phyloP scores from a whole-genome alignment of 140 eudicot species.

The Anethum foeniculum region DNA sequence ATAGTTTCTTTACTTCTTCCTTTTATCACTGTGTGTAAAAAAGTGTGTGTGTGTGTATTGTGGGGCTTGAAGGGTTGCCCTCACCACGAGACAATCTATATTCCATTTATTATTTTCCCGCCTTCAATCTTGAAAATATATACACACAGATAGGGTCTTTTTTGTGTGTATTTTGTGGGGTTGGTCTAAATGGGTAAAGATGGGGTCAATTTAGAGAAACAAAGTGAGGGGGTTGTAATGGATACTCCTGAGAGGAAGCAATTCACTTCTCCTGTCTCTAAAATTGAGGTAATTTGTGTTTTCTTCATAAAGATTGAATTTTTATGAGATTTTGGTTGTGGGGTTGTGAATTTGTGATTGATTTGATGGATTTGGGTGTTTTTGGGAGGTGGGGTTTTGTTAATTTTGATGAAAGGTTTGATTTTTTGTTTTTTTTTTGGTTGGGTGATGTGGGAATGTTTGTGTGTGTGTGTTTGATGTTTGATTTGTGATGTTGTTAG shows the following conservation, averaged over 20 bases:
- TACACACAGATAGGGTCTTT: background rate
- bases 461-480: slow-evolving; percentile 3
- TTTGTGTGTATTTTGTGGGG: background rate
- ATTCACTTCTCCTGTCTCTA: slow-evolving; percentile 55
- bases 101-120: slow-evolving; percentile 43
- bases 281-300: slow-evolving; percentile 60
- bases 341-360: background rate
- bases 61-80: slow-evolving; percentile 7
- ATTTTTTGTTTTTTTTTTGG: background rate
- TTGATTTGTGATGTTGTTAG: background rate
- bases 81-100: slow-evolving; percentile 2
- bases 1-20: background rate
- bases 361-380: slow-evolving; percentile 1
- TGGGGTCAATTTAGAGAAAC: slow-evolving; percentile 34
- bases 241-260: slow-evolving; percentile 77
- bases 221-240: slow-evolving; percentile 44
- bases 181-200: slow-evolving; percentile 32
- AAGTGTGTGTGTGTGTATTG: slow-evolving; percentile 8
- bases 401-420: slow-evolving; percentile 4
- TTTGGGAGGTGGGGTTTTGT: slow-evolving; percentile 3
- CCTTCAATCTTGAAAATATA: slow-evolving; percentile 23
- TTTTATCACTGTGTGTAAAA: background rate
- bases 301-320: background rate
- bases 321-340: slow-evolving; percentile 1
- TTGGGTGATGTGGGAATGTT: background rate